Conservation (phyloP, 2,329 filamentous ascomycete species). For the Ophiocordyceps camponoti-leonardi region DNA sequence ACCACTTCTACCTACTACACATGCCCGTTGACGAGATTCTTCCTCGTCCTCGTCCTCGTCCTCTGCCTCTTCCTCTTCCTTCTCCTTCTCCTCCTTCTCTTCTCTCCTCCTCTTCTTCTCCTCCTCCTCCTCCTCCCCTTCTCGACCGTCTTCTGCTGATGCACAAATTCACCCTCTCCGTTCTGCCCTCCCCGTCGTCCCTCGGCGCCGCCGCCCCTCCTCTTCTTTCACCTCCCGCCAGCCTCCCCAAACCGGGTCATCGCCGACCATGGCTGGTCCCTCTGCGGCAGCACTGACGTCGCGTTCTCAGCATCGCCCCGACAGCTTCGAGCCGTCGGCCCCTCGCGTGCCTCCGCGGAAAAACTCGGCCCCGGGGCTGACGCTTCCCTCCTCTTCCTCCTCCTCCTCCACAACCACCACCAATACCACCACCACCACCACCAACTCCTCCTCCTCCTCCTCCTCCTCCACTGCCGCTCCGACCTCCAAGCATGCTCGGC, state of each 20-base stretch:
- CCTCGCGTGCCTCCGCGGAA: neutral
- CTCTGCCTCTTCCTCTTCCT: too few species aligned
- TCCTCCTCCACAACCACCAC: constrained; percentile 1
- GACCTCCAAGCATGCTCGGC: constrained; percentile 29
- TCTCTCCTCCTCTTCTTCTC: too few species aligned
- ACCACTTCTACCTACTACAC: too few species aligned
- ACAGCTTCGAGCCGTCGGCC: neutral
- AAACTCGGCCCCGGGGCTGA: constrained; percentile 21
- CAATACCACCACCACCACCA: constrained; percentile 2
- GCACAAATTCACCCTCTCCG: too few species aligned
- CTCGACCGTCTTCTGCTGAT: too few species aligned
- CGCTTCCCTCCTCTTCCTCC: constrained; percentile 10
- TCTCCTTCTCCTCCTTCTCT: too few species aligned
- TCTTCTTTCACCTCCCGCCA: neutral
- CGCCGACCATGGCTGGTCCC: neutral
- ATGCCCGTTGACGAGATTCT: too few species aligned
- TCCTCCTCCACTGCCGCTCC: constrained; percentile 4
- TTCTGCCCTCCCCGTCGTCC: neutral
- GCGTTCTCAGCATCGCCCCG: neutral
- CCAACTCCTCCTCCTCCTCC: too few species aligned
- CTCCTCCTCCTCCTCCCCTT: too few species aligned
- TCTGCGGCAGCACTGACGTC: too few species aligned
- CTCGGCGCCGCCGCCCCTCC: neutral
- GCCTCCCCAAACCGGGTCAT: neutral
- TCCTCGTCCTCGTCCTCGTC: too few species aligned